Evolutionary conservation across 2,329 filamentous ascomycete genomes (phyloP).

Genomic region (Hypoxylon sp.): DNA sequence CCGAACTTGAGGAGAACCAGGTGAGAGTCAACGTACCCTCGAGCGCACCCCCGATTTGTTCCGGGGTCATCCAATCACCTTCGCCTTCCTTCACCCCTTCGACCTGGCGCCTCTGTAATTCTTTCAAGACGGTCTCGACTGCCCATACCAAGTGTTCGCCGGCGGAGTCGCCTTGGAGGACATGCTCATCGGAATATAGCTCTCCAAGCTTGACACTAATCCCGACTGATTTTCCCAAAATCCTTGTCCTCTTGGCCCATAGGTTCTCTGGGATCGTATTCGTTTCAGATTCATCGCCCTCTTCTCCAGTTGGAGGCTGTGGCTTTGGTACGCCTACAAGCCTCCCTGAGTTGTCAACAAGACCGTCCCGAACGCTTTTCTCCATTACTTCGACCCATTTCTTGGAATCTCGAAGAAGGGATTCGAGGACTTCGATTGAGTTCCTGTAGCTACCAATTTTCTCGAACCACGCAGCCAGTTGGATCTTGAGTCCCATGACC

Average conservation of each 20-base stretch:
- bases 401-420: conserved; percentile 78
- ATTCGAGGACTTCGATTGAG: conserved; percentile 83
- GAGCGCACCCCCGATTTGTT: conserved; percentile 80
- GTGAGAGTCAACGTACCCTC: conserved; percentile 68
- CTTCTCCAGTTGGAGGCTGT: conserved; percentile 30
- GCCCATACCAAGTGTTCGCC: conserved; percentile 84
- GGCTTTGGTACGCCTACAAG: conserved; percentile 44
- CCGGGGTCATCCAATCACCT: conserved; percentile 77
- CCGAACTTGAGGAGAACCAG: conserved; percentile 1
- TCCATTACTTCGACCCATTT: conserved; percentile 72
- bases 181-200: conserved; percentile 82
- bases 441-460: conserved; percentile 78
- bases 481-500: conserved; percentile 88
- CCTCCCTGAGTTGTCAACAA: conserved; percentile 59
- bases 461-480: conserved; percentile 84
- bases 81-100: conserved; percentile 80
- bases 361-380: conserved; percentile 63
- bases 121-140: conserved; percentile 83
- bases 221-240: conserved; percentile 81
- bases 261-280: conserved; percentile 61
- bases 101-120: conserved; percentile 76
- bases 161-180: conserved; percentile 80
- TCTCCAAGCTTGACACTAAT: conserved; percentile 88
- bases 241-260: conserved; percentile 72
- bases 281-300: conserved; percentile 36